Base-by-base conservation (phyloP, 345 rosid species). In the Mallotus nudiflorus region DNA sequence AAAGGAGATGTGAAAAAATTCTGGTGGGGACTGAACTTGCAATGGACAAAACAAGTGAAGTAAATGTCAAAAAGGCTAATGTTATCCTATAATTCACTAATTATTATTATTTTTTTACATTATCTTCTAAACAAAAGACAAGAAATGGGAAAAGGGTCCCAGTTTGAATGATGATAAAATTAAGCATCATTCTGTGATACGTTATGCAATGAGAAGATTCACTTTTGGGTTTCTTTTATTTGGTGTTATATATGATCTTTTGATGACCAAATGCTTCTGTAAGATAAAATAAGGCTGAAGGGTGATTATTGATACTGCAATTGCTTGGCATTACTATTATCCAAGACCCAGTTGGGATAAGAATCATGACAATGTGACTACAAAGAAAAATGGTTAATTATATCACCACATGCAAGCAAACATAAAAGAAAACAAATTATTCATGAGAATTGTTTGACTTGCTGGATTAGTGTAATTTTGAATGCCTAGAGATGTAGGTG, bases 41-140 rank as follows among this genome's bases (percentile, higher is more conserved):
- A 49, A 33, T 15, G 13, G 50, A 20, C 33, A 13, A 64, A 42
- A 42, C 24, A 42, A 24, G 40, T 28, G 40, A 46, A 64, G 48
- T 64, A 46, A 64, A 64, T 27, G 63, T 55, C 40, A 68, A 68
- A 55, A 53, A 42, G 69, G 44, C 42, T 29, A 16, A 0, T 48
- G 18, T 29, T 48, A 50, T 66, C 56, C n/a, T 50, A 33, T 2
- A 64, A 46, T 6, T 27, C 37, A 8, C 11, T 42, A 3, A 42
- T 42, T 33, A 33, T 6, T 18, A 33, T 35, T 60, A 5, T n/a
- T 24, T 28, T 56, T 27, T 13, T 56, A 56, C 58, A 51, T 51
- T 51, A 66, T 66, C 69, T 66, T 56, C 51, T 11, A 15, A 15
- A 39, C 24, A 1, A 27, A 28, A n/a, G 37, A 5, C 72, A 28